phyloP scores from a whole-genome alignment of 2,329 filamentous ascomycete species.

The Aspergillus jensenii region DNA sequence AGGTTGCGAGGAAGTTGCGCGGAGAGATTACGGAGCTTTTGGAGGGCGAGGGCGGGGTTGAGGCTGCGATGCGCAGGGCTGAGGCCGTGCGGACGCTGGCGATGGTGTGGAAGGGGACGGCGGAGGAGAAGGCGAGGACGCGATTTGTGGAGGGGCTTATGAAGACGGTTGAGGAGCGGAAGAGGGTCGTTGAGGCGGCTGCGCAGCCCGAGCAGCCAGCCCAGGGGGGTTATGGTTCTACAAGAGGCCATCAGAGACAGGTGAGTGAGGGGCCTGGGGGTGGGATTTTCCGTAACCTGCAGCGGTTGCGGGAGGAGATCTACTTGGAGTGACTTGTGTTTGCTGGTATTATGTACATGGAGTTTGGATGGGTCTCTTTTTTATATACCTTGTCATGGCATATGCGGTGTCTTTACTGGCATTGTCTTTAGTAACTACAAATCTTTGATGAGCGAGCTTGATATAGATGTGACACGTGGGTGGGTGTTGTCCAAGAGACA shows the following conservation, averaged over 20 bases:
- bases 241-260: slow-evolving; percentile 21
- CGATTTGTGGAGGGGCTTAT: slow-evolving; percentile 80
- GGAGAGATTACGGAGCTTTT: slow-evolving; percentile 71
- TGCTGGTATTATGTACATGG: not conserved
- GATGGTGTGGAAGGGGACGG: slow-evolving; percentile 90
- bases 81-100: slow-evolving; percentile 74
- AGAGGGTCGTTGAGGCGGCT: slow-evolving; percentile 47
- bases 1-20: slow-evolving; percentile 66
- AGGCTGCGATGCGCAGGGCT: slow-evolving; percentile 69
- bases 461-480: not conserved
- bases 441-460: not conserved
- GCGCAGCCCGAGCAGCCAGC: slow-evolving; percentile 21
- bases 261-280: slow-evolving; percentile 44
- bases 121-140: slow-evolving; percentile 81
- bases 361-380: no score
- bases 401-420: not conserved
- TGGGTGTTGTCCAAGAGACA: not conserved
- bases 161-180: slow-evolving; percentile 76
- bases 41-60: slow-evolving; percentile 64
- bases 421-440: not conserved
- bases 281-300: slow-evolving; percentile 54
- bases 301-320: slow-evolving; percentile 55
- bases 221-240: not conserved
- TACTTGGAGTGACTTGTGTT: slow-evolving; percentile 46
- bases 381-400: no score